Evolutionary conservation across 2,329 filamentous ascomycete species (phyloP), one percentile per base, ranked within the genome.

Genomic region (Aspergillus awamori): DNA sequence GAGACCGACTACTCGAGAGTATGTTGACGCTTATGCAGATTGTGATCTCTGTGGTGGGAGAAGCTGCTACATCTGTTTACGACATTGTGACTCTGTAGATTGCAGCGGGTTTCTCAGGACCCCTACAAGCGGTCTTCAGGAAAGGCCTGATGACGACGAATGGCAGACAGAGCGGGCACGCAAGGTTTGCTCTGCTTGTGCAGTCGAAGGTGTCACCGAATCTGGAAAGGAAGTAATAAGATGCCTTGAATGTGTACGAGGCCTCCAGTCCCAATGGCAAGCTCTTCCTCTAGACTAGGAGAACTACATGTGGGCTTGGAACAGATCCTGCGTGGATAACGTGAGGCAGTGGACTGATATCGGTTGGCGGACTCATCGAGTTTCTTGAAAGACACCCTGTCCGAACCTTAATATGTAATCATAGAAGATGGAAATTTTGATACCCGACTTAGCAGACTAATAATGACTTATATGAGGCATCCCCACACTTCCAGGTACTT

Each of bases 51-150:
- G 77, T 55, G 68, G 68, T 8, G 62, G 75, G 45, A 70, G 77
- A 39, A 72, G 76, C 38, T 80, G 77, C 56, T 79, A 77, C 60
- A 77, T 80, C 39, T 80, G 77, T 67, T 65, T 80, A 47, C 71
- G 77, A 15, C 72, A 77, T 57, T 80, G 77, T 55, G 74, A 77
- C 54, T 67, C 70, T 5, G 17, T 63, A 15, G 59, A 70, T 52
- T 79, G 76, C 58, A 58, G 64, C n/a, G 65, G 65, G 8, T 61
- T 58, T 0, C 47, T 17, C 7, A 56, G 58, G 2, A 39, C 45
- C 15, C 58, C 66, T 28, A 17, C 53, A 7, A 49, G 52, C n/a
- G 38, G n/a, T 20, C 22, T 53, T 11, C 51, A 65, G 6, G 53
- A 58, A 22, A 52, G 54, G n/a, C 52, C 15, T 47, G 17, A 49